Percentiles rank a stretch among this genome's conserved stretches.
These are phyloP conservation scores for Penicillium sp. DNA, from an alignment of 2,329 filamentous ascomycete genomes.

Conservation along the genomic window DNA sequence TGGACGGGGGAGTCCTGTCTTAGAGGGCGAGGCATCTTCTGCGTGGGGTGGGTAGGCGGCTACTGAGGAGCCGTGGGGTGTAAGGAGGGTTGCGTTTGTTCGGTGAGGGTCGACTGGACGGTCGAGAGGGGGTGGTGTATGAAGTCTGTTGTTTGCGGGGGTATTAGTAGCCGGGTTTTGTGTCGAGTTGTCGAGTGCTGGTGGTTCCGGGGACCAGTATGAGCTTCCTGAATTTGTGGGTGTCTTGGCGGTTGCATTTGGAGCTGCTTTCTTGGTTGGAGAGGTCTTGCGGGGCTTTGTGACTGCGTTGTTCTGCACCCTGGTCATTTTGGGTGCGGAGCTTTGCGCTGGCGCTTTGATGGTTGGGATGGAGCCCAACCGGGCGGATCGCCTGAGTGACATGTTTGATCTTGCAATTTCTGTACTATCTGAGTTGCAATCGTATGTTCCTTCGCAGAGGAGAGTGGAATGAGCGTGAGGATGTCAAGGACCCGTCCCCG, in stretches of 20 bases:
- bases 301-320: slow-evolving; percentile 27
- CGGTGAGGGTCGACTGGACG: slow-evolving; percentile 49
- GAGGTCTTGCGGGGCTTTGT: slow-evolving; percentile 30
- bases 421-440: neutral
- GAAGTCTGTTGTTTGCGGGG: slow-evolving; percentile 44
- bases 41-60: slow-evolving; percentile 48
- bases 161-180: slow-evolving; percentile 28
- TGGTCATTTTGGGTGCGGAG: slow-evolving; percentile 21
- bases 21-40: slow-evolving; percentile 42
- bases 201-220: slow-evolving; percentile 23
- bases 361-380: slow-evolving; percentile 39
- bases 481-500: neutral
- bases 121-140: slow-evolving; percentile 44
- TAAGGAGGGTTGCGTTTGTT: slow-evolving; percentile 52
- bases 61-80: slow-evolving; percentile 46
- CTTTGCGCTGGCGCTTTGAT: slow-evolving; percentile 19
- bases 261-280: slow-evolving; percentile 22
- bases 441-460: neutral
- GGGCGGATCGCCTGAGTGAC: slow-evolving; percentile 55
- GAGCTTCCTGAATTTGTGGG: slow-evolving; percentile 8
- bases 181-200: slow-evolving; percentile 21
- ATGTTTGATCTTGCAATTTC: slow-evolving; percentile 32
- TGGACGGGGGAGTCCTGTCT: slow-evolving; percentile 41
- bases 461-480: neutral
- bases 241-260: slow-evolving; percentile 4